Evolutionary conservation across 2,329 filamentous ascomycete genomes (phyloP), one percentile per base, ranked within the genome.

Genomic region (Cercospora citrullina): DNA sequence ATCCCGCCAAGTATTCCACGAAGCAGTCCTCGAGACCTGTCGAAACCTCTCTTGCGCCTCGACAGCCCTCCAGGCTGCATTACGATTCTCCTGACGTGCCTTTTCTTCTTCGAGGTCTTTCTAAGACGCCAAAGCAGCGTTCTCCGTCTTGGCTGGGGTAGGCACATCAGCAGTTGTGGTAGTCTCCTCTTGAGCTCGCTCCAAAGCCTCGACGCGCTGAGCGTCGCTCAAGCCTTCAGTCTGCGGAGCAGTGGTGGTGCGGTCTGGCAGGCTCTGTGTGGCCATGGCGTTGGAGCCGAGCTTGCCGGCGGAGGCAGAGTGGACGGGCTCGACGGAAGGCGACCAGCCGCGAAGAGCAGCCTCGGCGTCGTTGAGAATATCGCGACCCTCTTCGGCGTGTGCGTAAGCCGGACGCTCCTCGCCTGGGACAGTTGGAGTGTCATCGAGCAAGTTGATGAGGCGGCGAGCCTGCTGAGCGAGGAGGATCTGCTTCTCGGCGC

Each of bases 401-500:
- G 87, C 83, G 77, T 95, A 98, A 0, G 85, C 80, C n/a, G 86
- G 84, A 61, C 90, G 89, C 16, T 85, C 80, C 78, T 97, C 93
- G 59, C 95, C 95, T 1, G 94, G 94, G 0, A 96, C 90, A 31
- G 97, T 88, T 0, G 95, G 93, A 0, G 90, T 90, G 78, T 97
- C 94, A 75, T 99, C 95, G 10, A 99, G 87, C 45, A 96, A 87
- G 73, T 91, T 89, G 65, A 99, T 80, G 39, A 99, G 87, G 53
- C 93, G 89, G 64, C 93, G 91, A 21, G 93, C 94, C 78, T 98
- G 94, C 75, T 91, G 92, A 66, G 95, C 94, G 16, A 99, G 87
- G 68, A 99, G 92, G 75, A 94, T 91, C 79, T 99, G 95, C 83
- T 98, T 98, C 84, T 98, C 95, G 26, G 93, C 93, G 33, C 94